These are phyloP conservation scores for Aspergillus neotritici DNA, from an alignment of 2,329 filamentous ascomycete genomes.

Conservation along the genomic window DNA sequence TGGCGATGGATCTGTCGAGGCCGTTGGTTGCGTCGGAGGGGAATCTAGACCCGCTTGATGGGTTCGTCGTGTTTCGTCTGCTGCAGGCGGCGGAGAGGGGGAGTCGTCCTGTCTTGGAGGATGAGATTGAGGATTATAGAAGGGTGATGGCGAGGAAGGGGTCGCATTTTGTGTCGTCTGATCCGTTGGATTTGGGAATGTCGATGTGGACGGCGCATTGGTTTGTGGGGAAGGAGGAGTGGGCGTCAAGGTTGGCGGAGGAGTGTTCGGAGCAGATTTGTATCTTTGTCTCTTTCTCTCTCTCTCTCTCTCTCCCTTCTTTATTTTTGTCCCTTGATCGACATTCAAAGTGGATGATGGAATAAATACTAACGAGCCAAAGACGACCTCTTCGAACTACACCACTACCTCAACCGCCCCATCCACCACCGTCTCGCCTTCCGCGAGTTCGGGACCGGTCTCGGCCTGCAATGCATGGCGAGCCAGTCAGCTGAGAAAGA, in stretches of 20 bases:
- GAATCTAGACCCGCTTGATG: slow-evolving; percentile 53
- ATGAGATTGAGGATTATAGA: slow-evolving; percentile 51
- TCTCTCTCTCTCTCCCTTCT: not conserved
- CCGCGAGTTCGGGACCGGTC: slow-evolving; percentile 50
- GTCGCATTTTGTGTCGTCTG: slow-evolving; percentile 42
- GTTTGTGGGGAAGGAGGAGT: slow-evolving; percentile 42
- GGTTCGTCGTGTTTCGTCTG: slow-evolving; percentile 48
- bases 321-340: too few relatives aligned
- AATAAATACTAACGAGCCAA: slow-evolving; percentile 5
- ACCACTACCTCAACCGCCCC: slow-evolving; percentile 32
- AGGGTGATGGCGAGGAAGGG: slow-evolving; percentile 45
- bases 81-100: slow-evolving; percentile 41
- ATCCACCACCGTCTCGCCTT: slow-evolving; percentile 45
- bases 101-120: slow-evolving; percentile 33
- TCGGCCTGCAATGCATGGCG: slow-evolving; percentile 44
- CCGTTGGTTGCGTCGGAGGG: slow-evolving; percentile 49
- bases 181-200: slow-evolving; percentile 56
- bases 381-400: slow-evolving; percentile 33
- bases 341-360: too few relatives aligned
- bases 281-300: slow-evolving; percentile 14
- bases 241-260: slow-evolving; percentile 40
- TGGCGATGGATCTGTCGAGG: slow-evolving; percentile 45
- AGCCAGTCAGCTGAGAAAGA: slow-evolving; percentile 32
- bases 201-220: slow-evolving; percentile 54
- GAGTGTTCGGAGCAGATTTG: slow-evolving; percentile 36